A percentile compares a stretch with the other conserved stretches of the same genome.
Conservation (phyloP, 2,329 filamentous ascomycete genomes). For the Scleromitrula shiraiana region DNA sequence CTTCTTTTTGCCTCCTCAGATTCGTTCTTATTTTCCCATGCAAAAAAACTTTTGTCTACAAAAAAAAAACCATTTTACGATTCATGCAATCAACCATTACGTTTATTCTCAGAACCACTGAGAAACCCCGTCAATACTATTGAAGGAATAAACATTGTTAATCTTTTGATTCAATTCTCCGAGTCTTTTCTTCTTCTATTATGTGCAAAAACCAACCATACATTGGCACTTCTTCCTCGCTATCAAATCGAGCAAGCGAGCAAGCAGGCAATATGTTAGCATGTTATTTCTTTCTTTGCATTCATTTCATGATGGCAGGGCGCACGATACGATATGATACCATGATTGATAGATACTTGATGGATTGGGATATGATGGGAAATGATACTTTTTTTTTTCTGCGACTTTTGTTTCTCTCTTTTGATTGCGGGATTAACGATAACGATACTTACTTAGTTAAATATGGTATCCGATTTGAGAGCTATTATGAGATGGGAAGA, state of each 20-base stretch:
- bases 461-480: background rate
- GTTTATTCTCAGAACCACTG: background rate
- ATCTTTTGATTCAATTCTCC: background rate
- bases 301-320: background rate
- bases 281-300: slow-evolving; percentile 2
- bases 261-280: background rate
- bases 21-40: slow-evolving; percentile 1
- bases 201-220: too few species aligned
- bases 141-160: slow-evolving; percentile 8
- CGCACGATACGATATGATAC: too few species aligned
- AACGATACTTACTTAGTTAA: too few species aligned
- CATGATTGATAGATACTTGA: too few species aligned
- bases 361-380: too few species aligned
- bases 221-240: background rate
- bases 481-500: slow-evolving; percentile 5
- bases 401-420: too few species aligned
- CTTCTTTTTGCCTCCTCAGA: background rate
- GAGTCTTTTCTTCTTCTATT: slow-evolving; percentile 1
- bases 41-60: background rate
- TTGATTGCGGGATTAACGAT: too few species aligned
- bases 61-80: slow-evolving; percentile 10
- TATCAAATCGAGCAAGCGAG: too few species aligned
- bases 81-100: slow-evolving; percentile 7
- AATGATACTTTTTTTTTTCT: too few species aligned
- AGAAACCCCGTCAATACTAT: slow-evolving; percentile 4